Evolutionary conservation across 371 early-diverging fungal genomes (phyloP), one percentile per base, ranked within the genome.

Genomic region (Lichtheimia hyalospora): DNA sequence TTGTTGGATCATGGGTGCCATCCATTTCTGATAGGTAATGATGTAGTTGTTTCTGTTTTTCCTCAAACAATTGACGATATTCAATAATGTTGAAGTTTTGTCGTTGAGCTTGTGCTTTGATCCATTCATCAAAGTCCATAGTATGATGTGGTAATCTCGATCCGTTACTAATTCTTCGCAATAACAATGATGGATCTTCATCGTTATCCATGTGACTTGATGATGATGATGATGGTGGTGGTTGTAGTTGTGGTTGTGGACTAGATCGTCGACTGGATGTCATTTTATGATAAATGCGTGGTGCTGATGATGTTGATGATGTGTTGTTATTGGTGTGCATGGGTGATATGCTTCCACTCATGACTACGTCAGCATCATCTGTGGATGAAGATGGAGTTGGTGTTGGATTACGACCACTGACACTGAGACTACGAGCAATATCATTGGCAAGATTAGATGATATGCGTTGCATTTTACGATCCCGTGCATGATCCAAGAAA

Each of bases 361-460:
- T 65, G 21, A 55, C 63, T 12, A 63, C 52, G 21, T 66, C 66
- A 52, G 54, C 60, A 18, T 46, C 24, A 23, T 46, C 27, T 5
- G 52, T 28, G 42, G 44, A 42, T 5, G 52, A 23, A 25, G 44
- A 42, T 49, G 41, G 15, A 14, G 13, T 25, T 25, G 18, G 27
- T 5, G 23, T 23, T 21, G 34, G 27, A 23, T 50, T 44, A n/a
- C 49, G 43, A 54, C 64, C 73, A 1, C 60, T 57, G n/a, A 79
- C 58, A 0, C 77, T 68, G 28, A 79, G 41, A 52, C 73, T 70
- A 10, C 77, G 70, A 15, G 77, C 80, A 53, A 79, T 71, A 44
- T 79, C 74, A 21, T 79, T 76, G 25, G 77, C 80, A 20, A 79
- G 53, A 42, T 44, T 74, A 14, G 63, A 59, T 1, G 80, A 76